phyloP scores from a whole-genome alignment of 805 yeast species.

The Metschnikowia matae region DNA sequence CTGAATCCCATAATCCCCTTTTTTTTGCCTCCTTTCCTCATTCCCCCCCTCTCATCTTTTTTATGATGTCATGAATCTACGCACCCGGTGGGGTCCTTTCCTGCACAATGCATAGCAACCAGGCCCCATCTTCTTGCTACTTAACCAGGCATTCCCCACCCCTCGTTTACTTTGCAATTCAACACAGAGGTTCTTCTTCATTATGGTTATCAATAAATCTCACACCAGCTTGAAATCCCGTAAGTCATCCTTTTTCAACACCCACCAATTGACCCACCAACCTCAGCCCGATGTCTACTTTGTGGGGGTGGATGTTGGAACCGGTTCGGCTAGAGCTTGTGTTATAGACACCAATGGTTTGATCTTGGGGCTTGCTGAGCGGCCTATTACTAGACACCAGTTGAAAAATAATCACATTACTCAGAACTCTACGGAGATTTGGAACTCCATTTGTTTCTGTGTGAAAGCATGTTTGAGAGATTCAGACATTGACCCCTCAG shows the following conservation, averaged over 20 bases:
- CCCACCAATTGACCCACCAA: constrained; percentile 30
- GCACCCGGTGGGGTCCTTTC: background rate
- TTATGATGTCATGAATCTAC: background rate
- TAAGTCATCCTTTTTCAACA: constrained; percentile 36
- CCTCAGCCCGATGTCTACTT: constrained; percentile 50
- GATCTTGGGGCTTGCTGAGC: constrained; percentile 72
- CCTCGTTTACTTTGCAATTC: background rate
- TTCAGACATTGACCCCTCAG: constrained; percentile 62
- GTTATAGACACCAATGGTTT: constrained; percentile 80
- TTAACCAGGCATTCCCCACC: background rate
- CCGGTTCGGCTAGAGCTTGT: constrained; percentile 96
- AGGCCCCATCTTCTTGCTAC: background rate
- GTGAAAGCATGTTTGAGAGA: constrained; percentile 71
- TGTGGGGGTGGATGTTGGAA: constrained; percentile 93
- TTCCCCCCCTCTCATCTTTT: no score
- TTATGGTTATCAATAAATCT: constrained; percentile 25
- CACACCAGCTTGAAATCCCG: constrained; percentile 40
- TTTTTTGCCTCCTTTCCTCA: no score
- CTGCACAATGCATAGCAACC: constrained; percentile 15
- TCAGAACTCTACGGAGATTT: constrained; percentile 86
- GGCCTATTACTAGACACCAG: constrained; percentile 75
- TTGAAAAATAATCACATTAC: constrained; percentile 70
- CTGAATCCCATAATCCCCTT: no score
- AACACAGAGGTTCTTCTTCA: background rate
- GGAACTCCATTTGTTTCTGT: constrained; percentile 84